Conservation (phyloP, 1,284 basidiomycete species). For the Quambalaria eucalypti region DNA sequence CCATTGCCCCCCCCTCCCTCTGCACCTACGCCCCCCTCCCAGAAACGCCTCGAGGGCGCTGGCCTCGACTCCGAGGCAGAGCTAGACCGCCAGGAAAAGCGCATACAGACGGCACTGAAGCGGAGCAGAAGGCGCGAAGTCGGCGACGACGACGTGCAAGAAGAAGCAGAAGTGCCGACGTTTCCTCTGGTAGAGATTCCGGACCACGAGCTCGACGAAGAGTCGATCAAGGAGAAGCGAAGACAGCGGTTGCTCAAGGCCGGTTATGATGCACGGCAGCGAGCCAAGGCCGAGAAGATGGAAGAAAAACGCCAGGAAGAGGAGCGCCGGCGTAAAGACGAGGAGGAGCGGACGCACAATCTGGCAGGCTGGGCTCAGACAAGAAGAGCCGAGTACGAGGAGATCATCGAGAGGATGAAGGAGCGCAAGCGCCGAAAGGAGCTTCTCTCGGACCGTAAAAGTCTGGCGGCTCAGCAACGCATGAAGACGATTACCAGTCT, state of each 20-base stretch:
- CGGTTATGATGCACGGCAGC: constrained; percentile 80
- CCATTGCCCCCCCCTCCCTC: too few relatives aligned
- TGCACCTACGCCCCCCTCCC: constrained; percentile 2
- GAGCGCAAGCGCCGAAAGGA: constrained; percentile 72
- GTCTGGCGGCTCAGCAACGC: constrained; percentile 83
- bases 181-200: constrained; percentile 85
- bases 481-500: constrained; percentile 95
- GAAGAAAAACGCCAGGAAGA: constrained; percentile 63
- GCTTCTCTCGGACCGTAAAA: constrained; percentile 82
- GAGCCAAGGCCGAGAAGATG: constrained; percentile 72
- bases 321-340: constrained; percentile 61
- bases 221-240: constrained; percentile 85
- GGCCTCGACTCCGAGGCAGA: constrained; percentile 66
- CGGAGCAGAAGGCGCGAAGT: constrained; percentile 65
- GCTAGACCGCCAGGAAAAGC: constrained; percentile 66
- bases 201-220: constrained; percentile 87
- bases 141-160: constrained; percentile 47
- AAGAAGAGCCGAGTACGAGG: constrained; percentile 33
- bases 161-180: constrained; percentile 57
- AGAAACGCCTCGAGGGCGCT: constrained; percentile 48
- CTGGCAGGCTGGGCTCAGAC: constrained; percentile 30
- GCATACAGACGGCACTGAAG: constrained; percentile 62
- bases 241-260: constrained; percentile 88
- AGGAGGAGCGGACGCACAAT: constrained; percentile 58
- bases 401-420: constrained; percentile 70